Percentiles rank a stretch among this genome's conserved stretches.
These are phyloP conservation scores for Cryptosporidium canis DNA, from an alignment of 169 alveolate genomes.

Conservation along the genomic window DNA sequence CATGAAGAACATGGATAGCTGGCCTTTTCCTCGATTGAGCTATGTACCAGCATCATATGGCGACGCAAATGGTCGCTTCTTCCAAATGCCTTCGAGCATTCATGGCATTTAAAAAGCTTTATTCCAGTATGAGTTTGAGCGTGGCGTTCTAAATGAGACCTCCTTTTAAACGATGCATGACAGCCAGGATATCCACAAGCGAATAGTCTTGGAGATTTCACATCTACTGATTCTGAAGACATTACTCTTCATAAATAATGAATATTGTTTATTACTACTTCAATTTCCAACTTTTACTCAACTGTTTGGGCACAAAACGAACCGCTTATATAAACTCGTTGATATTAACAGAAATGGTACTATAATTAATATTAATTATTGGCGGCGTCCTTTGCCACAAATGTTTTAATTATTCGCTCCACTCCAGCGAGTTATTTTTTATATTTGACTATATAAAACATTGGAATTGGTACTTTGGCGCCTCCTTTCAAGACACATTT, in stretches of 20 bases:
- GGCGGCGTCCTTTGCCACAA: constrained; percentile 63
- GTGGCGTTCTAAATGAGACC: constrained; percentile 71
- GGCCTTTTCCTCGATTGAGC: constrained; percentile 68
- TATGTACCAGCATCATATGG: constrained; percentile 72
- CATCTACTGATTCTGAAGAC: constrained; percentile 73
- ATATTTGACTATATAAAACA: constrained; percentile 33
- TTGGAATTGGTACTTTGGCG: constrained; percentile 1
- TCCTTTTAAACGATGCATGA: constrained; percentile 72
- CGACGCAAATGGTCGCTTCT: constrained; percentile 72
- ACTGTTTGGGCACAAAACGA: constrained; percentile 34
- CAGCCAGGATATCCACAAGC: constrained; percentile 74
- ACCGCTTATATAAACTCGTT: constrained; percentile 68
- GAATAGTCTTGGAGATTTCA: constrained; percentile 72
- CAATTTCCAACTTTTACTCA: constrained; percentile 30
- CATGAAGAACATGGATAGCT: constrained; percentile 70
- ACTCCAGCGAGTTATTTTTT: constrained; percentile 49
- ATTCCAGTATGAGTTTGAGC: constrained; percentile 74
- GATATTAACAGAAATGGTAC: background rate
- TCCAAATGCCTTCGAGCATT: constrained; percentile 71
- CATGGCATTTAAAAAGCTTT: constrained; percentile 70
- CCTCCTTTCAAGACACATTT: constrained; percentile 51
- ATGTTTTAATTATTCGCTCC: constrained; percentile 41
- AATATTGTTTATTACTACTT: constrained; percentile 5
- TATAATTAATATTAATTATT: constrained; percentile 18
- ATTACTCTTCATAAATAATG: constrained; percentile 70